Base-by-base conservation (phyloP, 2,329 filamentous ascomycete genomes). In the Moelleriella libera region DNA sequence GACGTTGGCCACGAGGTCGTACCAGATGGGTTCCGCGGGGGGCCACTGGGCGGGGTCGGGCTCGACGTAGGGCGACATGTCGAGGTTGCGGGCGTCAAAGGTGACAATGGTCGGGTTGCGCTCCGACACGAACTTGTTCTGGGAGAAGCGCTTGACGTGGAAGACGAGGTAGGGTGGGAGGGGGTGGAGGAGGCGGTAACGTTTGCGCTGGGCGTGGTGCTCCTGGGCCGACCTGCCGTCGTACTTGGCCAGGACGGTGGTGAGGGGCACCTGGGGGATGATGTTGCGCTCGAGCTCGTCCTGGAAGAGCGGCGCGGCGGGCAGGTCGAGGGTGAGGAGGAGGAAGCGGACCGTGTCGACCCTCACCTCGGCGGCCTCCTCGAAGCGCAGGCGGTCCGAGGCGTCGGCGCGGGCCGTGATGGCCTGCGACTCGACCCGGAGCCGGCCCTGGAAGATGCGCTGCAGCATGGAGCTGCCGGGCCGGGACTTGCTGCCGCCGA, bases 81-180 rank as follows among this genome's bases (percentile, higher is more conserved):
- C 88, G 7, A 98, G 78, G 41, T 83, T 60, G 51, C 83, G 76
- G 5, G 87, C 83, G 53, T 90, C 87, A 64, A 97, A 98, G 0
- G 90, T 97, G 53, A 98, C 92, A 58, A 98, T 98, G 8, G 92
- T 98, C 1, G 90, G 92, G 63, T 98, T 98, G 45, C 92, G 85
- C 67, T 97, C 90, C 2, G 84, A 79, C 21, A 98, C 86, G 60
- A 98, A 98, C 63, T 96, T 95, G 71, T 98, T 98, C 54, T 85
- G 82, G 55, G 83, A 87, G 74, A 98, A 98, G 56, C 92, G 88
- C 70, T 97, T 97, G 69, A 97, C 83, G 69, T 98, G 90, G 68
- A 98, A 88, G 47, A 92, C 72, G 14, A 98, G 78, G 61, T 84
- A 97, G 0, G 89, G 90, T 1, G 92, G 92, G 0, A 98, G 74